Conservation (phyloP, 768 basidiomycete genomes). For the Pleurotus tuber-regium region DNA sequence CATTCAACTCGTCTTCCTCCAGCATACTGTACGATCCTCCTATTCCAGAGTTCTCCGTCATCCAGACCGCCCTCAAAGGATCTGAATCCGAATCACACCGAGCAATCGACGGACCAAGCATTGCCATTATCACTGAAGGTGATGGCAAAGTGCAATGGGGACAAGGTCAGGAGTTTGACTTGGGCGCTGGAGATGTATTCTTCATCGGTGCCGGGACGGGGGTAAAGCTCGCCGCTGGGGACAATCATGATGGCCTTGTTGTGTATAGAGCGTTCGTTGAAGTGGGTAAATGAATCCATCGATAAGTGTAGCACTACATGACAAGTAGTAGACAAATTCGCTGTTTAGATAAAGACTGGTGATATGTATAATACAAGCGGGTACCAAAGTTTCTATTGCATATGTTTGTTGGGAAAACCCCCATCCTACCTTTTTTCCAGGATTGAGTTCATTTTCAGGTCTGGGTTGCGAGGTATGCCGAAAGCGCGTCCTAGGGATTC, state of each 20-base stretch:
- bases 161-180: constrained; percentile 30
- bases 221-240: constrained; percentile 44
- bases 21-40: constrained; percentile 81
- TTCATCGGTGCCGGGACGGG: constrained; percentile 76
- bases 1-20: constrained; percentile 37
- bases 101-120: constrained; percentile 78
- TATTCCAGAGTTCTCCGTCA: constrained; percentile 89
- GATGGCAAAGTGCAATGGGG: constrained; percentile 55
- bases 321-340: too few species aligned
- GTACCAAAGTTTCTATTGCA: too few species aligned
- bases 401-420: too few species aligned
- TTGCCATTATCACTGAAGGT: constrained; percentile 76
- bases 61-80: constrained; percentile 50
- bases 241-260: constrained; percentile 42
- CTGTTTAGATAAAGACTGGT: too few species aligned
- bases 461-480: constrained; percentile 3
- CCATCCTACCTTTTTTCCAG: too few species aligned
- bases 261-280: constrained; percentile 74
- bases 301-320: too few species aligned
- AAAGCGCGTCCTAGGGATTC: background rate
- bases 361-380: too few species aligned
- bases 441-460: background rate
- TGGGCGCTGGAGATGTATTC: constrained; percentile 69
- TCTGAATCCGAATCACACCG: constrained; percentile 53
- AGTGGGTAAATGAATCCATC: too few species aligned